Evolutionary conservation across 768 basidiomycete species (phyloP).

Genomic region (Amanita polypyramis): DNA sequence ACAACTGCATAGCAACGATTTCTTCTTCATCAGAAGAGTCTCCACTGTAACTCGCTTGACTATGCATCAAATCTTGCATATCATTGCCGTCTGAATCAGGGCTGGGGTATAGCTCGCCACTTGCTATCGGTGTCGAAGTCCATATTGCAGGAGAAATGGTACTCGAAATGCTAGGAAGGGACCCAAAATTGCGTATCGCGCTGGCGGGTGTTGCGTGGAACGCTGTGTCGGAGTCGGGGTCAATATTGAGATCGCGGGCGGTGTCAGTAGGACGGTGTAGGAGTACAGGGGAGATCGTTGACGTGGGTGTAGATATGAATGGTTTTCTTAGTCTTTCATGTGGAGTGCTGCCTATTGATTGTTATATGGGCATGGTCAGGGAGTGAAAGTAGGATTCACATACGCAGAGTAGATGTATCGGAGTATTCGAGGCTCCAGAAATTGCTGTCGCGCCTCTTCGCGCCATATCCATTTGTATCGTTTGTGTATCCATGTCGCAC

Average conservation of each 20-base stretch:
- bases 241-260: background rate
- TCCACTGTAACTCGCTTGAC: background rate
- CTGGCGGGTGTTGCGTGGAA: background rate
- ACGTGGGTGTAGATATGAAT: background rate
- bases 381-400: background rate
- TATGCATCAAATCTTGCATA: background rate
- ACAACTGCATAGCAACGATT: constrained; percentile 2
- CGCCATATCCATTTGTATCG: background rate
- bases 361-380: background rate
- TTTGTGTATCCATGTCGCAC: background rate
- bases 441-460: background rate
- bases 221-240: background rate
- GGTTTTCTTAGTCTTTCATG: background rate
- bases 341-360: background rate
- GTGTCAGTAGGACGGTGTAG: background rate
- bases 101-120: background rate
- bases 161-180: background rate
- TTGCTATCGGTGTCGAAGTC: background rate
- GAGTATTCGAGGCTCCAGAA: background rate
- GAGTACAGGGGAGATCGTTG: background rate
- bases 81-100: background rate
- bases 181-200: background rate
- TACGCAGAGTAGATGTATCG: constrained; percentile 1
- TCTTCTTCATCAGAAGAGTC: constrained; percentile 1
- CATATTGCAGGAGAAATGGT: background rate